phyloP scores from a whole-genome alignment of 495 filamentous ascomycete genomes.

The Amphirosellinia nigrospora region DNA sequence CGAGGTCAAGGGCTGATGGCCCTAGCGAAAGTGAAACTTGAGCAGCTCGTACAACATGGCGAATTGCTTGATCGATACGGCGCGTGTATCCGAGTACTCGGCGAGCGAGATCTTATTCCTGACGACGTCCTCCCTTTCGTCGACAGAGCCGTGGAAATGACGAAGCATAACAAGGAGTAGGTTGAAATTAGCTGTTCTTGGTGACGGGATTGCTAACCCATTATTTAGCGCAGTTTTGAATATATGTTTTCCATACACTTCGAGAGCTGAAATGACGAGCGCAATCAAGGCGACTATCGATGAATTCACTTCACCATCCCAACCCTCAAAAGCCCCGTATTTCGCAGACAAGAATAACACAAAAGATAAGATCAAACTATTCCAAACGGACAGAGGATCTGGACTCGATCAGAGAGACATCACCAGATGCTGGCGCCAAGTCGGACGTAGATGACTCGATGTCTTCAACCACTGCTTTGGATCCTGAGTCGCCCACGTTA shows the following conservation, averaged over 20 bases:
- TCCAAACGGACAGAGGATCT: slow-evolving; percentile 56
- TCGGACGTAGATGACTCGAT: slow-evolving; percentile 62
- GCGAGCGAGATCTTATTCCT: slow-evolving; percentile 78
- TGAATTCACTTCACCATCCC: slow-evolving; percentile 74
- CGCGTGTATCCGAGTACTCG: slow-evolving; percentile 81
- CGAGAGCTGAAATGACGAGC: slow-evolving; percentile 92
- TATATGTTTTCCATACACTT: slow-evolving; percentile 97
- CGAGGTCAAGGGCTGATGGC: slow-evolving; percentile 97
- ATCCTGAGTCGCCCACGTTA: slow-evolving; percentile 53
- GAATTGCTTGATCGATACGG: slow-evolving; percentile 93
- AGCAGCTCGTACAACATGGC: slow-evolving; percentile 89
- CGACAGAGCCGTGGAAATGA: slow-evolving; percentile 81
- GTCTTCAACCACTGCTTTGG: slow-evolving; percentile 56
- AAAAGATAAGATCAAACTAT: slow-evolving; percentile 73
- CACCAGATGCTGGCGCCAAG: slow-evolving; percentile 42
- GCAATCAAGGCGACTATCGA: slow-evolving; percentile 85
- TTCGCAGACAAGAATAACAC: slow-evolving; percentile 82
- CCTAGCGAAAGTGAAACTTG: slow-evolving; percentile 92
- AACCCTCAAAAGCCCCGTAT: slow-evolving; percentile 70
- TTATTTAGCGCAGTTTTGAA: slow-evolving; percentile 75
- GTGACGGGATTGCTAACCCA: slow-evolving; percentile 25
- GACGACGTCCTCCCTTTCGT: slow-evolving; percentile 88
- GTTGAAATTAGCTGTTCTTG: slow-evolving; percentile 20
- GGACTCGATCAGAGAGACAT: slow-evolving; percentile 51
- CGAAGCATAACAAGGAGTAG: slow-evolving; percentile 78